phyloP scores from a whole-genome alignment of 192 early-diverging fungal genomes.

The Coemansia sp. region DNA sequence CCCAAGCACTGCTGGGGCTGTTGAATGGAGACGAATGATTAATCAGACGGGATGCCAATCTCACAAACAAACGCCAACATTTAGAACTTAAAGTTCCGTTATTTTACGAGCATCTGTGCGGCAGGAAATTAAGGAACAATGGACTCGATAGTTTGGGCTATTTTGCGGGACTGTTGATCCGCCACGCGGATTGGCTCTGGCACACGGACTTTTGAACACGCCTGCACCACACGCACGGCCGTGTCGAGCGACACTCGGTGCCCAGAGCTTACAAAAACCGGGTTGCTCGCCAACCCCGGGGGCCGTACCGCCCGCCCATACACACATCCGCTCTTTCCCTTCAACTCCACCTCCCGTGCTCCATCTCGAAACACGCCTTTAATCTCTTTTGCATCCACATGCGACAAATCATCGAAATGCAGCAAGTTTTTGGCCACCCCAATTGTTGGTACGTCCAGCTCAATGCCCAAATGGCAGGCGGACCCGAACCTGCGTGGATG shows the following conservation, averaged over 20 bases:
- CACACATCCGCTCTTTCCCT: conserved; percentile 43
- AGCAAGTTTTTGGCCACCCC: conserved; percentile 92
- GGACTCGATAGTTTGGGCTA: conserved; percentile 23
- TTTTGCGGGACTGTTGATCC: conserved; percentile 56
- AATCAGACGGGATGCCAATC: not conserved
- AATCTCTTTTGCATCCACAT: conserved; percentile 51
- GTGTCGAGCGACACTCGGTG: conserved; percentile 71
- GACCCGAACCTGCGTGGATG: conserved; percentile 88
- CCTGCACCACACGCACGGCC: conserved; percentile 64
- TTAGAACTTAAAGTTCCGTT: not conserved
- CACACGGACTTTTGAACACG: conserved; percentile 64
- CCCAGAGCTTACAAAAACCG: conserved; percentile 84
- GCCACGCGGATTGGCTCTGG: conserved; percentile 90
- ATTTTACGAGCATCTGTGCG: not conserved
- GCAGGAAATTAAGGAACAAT: not conserved
- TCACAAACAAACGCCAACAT: not conserved
- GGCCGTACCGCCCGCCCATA: conserved; percentile 57
- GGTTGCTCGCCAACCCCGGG: conserved; percentile 59
- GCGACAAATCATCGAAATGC: conserved; percentile 57
- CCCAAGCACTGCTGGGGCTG: not conserved
- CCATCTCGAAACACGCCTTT: conserved; percentile 51
- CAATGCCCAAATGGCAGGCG: conserved; percentile 79
- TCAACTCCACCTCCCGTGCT: conserved; percentile 46
- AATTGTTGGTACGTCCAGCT: conserved; percentile 70
- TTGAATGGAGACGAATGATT: not conserved